A percentile compares a stretch with the other conserved stretches of the same genome.
These are phyloP conservation scores for Fusarium kyushuense DNA, from an alignment of 2,329 filamentous ascomycete genomes.

Conservation along the genomic window DNA sequence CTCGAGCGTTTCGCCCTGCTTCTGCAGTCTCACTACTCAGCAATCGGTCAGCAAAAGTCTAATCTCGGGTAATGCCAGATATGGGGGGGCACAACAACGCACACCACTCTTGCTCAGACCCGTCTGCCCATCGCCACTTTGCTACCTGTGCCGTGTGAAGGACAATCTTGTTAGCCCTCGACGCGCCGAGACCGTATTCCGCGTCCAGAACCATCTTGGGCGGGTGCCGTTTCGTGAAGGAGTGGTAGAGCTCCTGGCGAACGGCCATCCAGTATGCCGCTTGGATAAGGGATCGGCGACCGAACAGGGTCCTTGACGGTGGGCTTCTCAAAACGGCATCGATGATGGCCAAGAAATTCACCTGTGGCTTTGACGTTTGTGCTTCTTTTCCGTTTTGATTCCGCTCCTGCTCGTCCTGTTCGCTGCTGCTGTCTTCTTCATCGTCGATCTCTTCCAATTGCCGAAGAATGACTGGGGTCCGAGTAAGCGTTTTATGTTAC, in stretches of 20 bases:
- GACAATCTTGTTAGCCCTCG: constrained; percentile 56
- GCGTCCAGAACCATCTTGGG: constrained; percentile 54
- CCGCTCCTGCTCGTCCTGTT: constrained; percentile 41
- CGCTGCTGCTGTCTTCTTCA: constrained; percentile 48
- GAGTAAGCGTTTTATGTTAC: not conserved
- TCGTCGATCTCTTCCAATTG: constrained; percentile 58
- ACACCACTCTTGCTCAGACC: constrained; percentile 55
- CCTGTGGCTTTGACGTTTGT: constrained; percentile 40
- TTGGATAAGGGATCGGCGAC: constrained; percentile 53
- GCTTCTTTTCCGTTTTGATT: constrained; percentile 1
- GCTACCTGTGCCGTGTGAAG: constrained; percentile 57
- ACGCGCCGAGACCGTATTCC: constrained; percentile 52
- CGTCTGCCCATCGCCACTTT: constrained; percentile 57
- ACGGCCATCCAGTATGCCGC: constrained; percentile 59
- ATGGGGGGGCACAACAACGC: constrained; percentile 25
- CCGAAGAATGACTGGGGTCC: constrained; percentile 52
- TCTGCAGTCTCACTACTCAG: constrained; percentile 51
- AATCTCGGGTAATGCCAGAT: constrained; percentile 4
- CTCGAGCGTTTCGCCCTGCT: constrained; percentile 54
- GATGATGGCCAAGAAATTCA: constrained; percentile 58
- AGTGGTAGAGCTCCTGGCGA: constrained; percentile 57
- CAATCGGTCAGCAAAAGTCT: not conserved
- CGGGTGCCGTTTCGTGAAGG: constrained; percentile 54
- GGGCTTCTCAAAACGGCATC: constrained; percentile 55
- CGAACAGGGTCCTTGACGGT: constrained; percentile 54